A percentile compares a stretch with the other conserved stretches of the same genome.
Evolutionary conservation across 176 grass and related monocot species (phyloP).

Genomic region (Oryza officinalis): DNA sequence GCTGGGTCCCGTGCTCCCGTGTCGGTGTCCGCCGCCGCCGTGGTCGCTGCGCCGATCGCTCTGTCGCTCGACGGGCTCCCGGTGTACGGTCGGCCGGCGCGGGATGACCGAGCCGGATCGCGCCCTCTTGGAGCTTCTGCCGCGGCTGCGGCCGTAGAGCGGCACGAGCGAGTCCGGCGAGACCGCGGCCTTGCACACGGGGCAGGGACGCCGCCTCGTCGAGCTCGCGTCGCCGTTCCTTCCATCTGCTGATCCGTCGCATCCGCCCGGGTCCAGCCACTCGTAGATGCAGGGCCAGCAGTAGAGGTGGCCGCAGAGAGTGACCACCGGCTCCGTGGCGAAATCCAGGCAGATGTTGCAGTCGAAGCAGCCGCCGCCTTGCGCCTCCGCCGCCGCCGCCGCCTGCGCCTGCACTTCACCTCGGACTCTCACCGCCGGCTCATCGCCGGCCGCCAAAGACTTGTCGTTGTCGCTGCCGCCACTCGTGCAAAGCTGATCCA

Average conservation of each 20-base stretch:
- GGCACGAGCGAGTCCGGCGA: conserved; percentile 61
- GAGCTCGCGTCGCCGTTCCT: not conserved
- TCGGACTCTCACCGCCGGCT: conserved; percentile 18
- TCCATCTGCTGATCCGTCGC: not conserved
- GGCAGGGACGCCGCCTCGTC: conserved; percentile 46
- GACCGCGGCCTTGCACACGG: conserved; percentile 78
- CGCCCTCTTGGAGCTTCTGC: conserved; percentile 31
- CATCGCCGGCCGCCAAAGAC: not conserved
- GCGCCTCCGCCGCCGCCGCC: not conserved
- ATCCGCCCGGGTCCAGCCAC: conserved; percentile 61
- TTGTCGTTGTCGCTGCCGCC: not conserved
- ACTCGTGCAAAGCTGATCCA: conserved; percentile 16
- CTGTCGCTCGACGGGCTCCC: conserved; percentile 18
- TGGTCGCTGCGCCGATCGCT: not conserved
- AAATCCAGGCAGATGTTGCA: conserved; percentile 95
- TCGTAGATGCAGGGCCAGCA: conserved; percentile 99
- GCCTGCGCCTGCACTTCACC: not conserved
- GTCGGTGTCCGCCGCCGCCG: not conserved
- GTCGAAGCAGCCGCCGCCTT: conserved; percentile 66
- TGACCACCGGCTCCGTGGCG: conserved; percentile 80
- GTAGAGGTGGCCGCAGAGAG: conserved; percentile 92
- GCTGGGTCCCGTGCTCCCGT: not conserved
- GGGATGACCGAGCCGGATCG: conserved; percentile 34
- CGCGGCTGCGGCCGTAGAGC: conserved; percentile 76
- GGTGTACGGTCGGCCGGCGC: conserved; percentile 41